A percentile compares a stretch with the other conserved stretches of the same genome.
Conservation (phyloP, 805 yeast species). For the Yarrowia sp. region DNA sequence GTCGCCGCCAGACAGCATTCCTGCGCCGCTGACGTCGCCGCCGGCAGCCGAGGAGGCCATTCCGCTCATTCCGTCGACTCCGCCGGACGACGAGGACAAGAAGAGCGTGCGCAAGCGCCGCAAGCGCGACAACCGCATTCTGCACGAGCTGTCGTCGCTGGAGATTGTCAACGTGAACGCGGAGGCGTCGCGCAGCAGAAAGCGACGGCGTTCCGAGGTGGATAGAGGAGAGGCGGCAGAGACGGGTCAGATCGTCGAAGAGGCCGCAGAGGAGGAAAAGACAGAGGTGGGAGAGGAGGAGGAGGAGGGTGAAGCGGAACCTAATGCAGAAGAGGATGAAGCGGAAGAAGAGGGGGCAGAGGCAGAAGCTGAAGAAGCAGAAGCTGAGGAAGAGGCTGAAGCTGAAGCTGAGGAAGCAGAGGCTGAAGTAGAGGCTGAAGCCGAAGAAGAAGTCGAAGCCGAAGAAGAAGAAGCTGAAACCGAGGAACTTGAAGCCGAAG, state of each 20-base stretch:
- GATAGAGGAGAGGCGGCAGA: not conserved
- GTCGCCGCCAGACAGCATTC: constrained; percentile 2
- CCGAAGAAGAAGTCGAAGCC: not conserved
- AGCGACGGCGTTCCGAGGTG: not conserved
- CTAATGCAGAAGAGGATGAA: too few species aligned
- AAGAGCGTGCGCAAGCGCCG: not conserved
- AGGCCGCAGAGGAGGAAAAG: not conserved
- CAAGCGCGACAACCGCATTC: constrained; percentile 3
- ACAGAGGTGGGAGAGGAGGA: not conserved
- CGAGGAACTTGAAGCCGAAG: not conserved
- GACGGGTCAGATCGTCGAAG: not conserved
- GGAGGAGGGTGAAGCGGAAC: too few species aligned
- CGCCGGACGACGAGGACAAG: constrained; percentile 14
- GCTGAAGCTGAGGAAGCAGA: not conserved
- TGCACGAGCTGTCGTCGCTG: constrained; percentile 4
- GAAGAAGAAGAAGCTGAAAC: not conserved
- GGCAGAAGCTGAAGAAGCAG: not conserved
- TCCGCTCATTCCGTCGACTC: constrained; percentile 12
- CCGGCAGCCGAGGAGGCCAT: not conserved
- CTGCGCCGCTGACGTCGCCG: not conserved
- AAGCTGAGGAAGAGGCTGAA: not conserved
- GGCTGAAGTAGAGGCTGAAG: not conserved
- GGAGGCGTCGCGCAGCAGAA: not conserved
- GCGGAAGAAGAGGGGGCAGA: not conserved
- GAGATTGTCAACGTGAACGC: not conserved